Base-by-base conservation (phyloP, 2,329 filamentous ascomycete genomes). In the Aspergillus vadensis region DNA sequence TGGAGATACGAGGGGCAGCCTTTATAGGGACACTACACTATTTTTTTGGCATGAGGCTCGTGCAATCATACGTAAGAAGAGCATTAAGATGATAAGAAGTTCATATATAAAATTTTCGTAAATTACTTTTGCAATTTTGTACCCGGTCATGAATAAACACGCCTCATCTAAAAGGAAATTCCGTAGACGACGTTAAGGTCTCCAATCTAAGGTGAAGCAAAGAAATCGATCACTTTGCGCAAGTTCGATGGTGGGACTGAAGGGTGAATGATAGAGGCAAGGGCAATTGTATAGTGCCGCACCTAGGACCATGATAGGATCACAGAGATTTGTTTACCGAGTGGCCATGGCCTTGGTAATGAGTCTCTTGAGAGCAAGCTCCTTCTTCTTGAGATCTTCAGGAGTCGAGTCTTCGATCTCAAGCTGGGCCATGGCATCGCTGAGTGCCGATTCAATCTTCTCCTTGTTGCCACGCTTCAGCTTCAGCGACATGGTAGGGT, bases 341-440 rank as follows among this genome's bases (percentile, higher is more conserved):
- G 91, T 93, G 68, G 91, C 88, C 91, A 96, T 96, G 74, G 91
- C 93, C 90, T 98, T 99, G 82, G 95, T 99, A 74, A 99, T 93
- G 71, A 96, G 87, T 76, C 95, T 87, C 92, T 98, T 99, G 68
- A 99, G 87, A 64, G 92, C 92, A 69, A 99, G 85, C 86, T 99
- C 95, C 89, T 97, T 96, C 92, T 98, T 98, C 91, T 96, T 98
- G 72, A 99, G 85, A 78, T 99, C 95, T 72, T 99, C 96, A 64
- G 92, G 91, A 65, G 83, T 82, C 60, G 91, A 91, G 71, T 99
- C 96, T 81, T 94, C 91, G 76, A 99, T 84, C 88, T 99, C 95
- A 67, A 99, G 91, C 82, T 96, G 90, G 67, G 88, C 91, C 95
- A 99, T 98, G 72, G 95, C 95, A 74, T 99, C 95, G 80, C 90